Conservation (phyloP, 352 stramenopile species). For the Phytophthora citricola region DNA sequence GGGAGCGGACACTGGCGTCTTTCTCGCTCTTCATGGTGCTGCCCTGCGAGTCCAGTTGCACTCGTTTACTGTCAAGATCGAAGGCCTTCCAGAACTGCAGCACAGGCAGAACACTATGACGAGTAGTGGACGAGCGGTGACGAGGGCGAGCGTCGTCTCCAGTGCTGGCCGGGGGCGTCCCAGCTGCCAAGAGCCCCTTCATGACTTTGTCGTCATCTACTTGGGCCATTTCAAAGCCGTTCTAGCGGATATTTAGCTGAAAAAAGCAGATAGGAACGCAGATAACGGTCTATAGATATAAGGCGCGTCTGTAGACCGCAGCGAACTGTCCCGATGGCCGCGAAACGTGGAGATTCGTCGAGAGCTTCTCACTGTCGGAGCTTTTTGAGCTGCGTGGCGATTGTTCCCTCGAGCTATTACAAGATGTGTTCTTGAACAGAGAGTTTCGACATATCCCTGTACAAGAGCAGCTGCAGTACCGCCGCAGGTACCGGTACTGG, state of each 20-base stretch:
- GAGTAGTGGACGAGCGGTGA: conserved; percentile 25
- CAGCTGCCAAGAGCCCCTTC: conserved; percentile 24
- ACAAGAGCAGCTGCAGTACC: conserved; percentile 15
- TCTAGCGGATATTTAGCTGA: neutral
- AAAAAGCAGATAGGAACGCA: conserved; percentile 10
- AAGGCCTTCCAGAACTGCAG: conserved; percentile 89
- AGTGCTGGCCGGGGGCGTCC: conserved; percentile 26
- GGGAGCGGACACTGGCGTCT: conserved; percentile 74
- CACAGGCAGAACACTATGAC: conserved; percentile 54
- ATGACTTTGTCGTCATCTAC: conserved; percentile 37
- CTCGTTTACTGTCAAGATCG: conserved; percentile 88
- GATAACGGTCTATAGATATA: conserved; percentile 8
- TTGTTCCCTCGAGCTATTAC: conserved; percentile 23
- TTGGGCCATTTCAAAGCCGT: conserved; percentile 28
- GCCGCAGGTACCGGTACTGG: neutral
- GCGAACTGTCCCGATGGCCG: no score
- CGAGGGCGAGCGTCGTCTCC: conserved; percentile 14
- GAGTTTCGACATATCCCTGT: neutral
- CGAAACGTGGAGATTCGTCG: neutral
- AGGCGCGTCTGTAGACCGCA: neutral
- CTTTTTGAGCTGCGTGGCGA: conserved; percentile 12
- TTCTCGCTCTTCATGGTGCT: conserved; percentile 87
- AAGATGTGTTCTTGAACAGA: conserved; percentile 28
- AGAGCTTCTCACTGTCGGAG: conserved; percentile 13
- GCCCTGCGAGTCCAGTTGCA: conserved; percentile 78